Evolutionary conservation across 495 filamentous ascomycete species (phyloP).

Genomic region (Podospora bellae-mahoneyi): DNA sequence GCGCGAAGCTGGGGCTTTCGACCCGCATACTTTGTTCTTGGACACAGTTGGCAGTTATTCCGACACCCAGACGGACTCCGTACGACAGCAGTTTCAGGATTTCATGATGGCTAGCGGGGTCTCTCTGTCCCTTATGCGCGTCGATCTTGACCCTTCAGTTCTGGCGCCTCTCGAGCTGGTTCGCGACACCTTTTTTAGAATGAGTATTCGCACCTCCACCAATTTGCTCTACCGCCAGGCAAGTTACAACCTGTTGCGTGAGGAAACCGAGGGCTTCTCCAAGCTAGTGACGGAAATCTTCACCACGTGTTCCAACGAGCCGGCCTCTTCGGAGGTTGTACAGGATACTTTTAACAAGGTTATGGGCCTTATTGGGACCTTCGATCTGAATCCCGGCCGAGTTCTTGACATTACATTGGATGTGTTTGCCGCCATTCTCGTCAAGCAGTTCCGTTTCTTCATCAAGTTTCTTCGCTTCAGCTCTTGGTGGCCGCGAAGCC

Average conservation of each 20-base stretch:
- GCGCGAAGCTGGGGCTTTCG: constrained; percentile 44
- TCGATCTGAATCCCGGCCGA: constrained; percentile 69
- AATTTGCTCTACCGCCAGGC: constrained; percentile 90
- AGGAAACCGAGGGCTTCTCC: constrained; percentile 92
- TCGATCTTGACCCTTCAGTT: constrained; percentile 72
- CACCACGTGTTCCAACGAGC: constrained; percentile 54
- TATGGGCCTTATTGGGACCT: constrained; percentile 62
- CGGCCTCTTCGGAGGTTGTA: constrained; percentile 46
- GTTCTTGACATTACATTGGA: constrained; percentile 80
- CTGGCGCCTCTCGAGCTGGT: constrained; percentile 74
- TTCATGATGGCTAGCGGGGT: constrained; percentile 70
- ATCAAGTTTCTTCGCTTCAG: constrained; percentile 85
- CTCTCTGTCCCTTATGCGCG: constrained; percentile 67
- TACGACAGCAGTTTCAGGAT: constrained; percentile 43
- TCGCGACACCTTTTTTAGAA: constrained; percentile 75
- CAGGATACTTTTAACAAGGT: constrained; percentile 53
- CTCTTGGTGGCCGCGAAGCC: constrained; percentile 91
- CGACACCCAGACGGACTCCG: constrained; percentile 56
- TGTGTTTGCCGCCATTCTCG: constrained; percentile 43
- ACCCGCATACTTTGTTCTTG: constrained; percentile 70
- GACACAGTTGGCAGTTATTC: constrained; percentile 75
- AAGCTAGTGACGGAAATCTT: constrained; percentile 63
- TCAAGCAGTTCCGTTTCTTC: constrained; percentile 73
- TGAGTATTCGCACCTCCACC: constrained; percentile 83
- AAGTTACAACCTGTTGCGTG: constrained; percentile 91